Evolutionary conservation across 2,329 filamentous ascomycete genomes (phyloP), one percentile per base, ranked within the genome.

Genomic region (Zymoseptoria ardabiliae): DNA sequence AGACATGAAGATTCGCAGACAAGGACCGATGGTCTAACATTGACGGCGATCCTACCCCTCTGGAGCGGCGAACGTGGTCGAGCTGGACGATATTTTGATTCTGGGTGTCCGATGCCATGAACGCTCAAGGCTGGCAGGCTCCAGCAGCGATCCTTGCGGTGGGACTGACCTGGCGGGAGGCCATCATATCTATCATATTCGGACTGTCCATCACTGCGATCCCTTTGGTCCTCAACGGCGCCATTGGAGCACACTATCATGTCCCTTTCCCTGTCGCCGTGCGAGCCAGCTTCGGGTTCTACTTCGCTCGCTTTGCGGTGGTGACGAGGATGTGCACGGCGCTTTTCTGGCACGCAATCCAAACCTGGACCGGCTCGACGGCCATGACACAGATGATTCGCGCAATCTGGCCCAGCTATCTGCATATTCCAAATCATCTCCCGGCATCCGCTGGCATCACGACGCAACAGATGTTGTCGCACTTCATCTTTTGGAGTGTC

Each of bases 311-410:
- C 66, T 73, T 84, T 45, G 77, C 80, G 22, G 81, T 84, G 56
- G 66, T 83, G 7, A 81, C 78, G 0, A 76, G 81, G 10, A 76
- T 77, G 48, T 79, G 84, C 58, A 76, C 84, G 3, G 81, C 81
- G 4, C 69, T 83, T 19, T 83, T 85, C 71, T 84, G 82, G 87
- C 83, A 87, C 56, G 84, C 85, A 0, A 86, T 88, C 53, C 84
- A 88, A 64, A 83, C 82, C 49, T 83, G 84, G 61, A 86, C 85
- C 63, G 85, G 85, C 0, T 84, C 81, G 0, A 81, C 82, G 58
- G 75, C 77, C 0, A 75, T 82, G 8, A 73, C 74, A 4, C 78
- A 79, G 50, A 81, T 82, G 72, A 72, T 83, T 13, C 76, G 77
- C 7, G 81, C 81, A 1, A 83, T 84, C 63, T 85, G 82, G 80